Evolutionary conservation across 495 filamentous ascomycete genomes (phyloP), one percentile per base, ranked within the genome.

Genomic region (Bathelium albidoporum): DNA sequence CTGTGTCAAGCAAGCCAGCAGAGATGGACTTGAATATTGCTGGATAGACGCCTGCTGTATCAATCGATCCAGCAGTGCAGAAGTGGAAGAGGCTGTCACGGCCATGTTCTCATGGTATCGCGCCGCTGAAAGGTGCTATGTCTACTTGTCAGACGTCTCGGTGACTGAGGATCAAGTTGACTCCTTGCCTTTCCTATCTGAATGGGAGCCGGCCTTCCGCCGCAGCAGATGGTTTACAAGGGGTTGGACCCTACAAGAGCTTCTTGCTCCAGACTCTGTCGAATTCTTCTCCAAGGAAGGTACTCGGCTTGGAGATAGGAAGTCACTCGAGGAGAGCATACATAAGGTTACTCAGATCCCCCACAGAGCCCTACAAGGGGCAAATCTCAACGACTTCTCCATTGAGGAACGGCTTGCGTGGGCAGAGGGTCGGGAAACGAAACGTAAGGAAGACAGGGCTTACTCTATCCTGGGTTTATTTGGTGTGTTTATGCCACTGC

Each of bases 401-500:
- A 63, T 65, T 12, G 71, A 70, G 2, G 59, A 39, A 24, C 65
- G 65, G 24, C 71, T 73, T 68, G 66, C 68, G 26, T 72, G 71
- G 71, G 70, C 71, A 4, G 44, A 71, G 9, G 28, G 28, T 1
- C 52, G 71, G 26, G 16, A 61, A 45, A 74, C 72, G 1, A 70
- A 60, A 14, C 9, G 66, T 18, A 4, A 49, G 16, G 72, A 73
- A 59, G 72, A n/a, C n/a, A n/a, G n/a, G n/a, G n/a, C n/a, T n/a
- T n/a, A n/a, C n/a, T n/a, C n/a, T n/a, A n/a, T n/a, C n/a, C n/a
- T n/a, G n/a, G n/a, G n/a, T n/a, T n/a, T n/a, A n/a, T n/a, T n/a
- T n/a, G n/a, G n/a, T n/a, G n/a, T n/a, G n/a, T n/a, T n/a, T n/a
- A n/a, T n/a, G n/a, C n/a, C n/a, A n/a, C n/a, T n/a, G n/a, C n/a